Evolutionary conservation across 176 grass and related monocot species (phyloP).

Genomic region (Aegilops longissima): DNA sequence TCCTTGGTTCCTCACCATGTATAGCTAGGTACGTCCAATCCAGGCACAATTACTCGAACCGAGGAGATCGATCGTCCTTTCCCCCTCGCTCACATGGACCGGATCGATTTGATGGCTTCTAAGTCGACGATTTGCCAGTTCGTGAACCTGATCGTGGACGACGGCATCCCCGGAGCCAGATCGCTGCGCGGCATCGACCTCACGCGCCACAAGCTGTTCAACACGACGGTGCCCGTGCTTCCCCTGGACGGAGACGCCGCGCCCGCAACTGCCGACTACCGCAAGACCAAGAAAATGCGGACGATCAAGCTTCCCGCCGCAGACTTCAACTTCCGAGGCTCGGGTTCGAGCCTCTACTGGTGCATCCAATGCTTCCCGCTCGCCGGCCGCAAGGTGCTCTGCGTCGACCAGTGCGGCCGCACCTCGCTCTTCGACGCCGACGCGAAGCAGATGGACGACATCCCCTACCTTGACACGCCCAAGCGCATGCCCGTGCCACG

Average conservation of each 20-base stretch:
- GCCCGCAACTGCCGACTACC: neutral
- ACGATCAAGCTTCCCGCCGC: neutral
- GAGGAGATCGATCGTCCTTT: neutral
- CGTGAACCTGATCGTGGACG: constrained; percentile 8
- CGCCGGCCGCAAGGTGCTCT: neutral
- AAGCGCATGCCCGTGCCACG: neutral
- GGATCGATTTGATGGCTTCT: neutral
- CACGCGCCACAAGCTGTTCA: neutral
- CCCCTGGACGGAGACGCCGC: neutral
- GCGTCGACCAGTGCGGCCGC: neutral
- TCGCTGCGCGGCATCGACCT: constrained; percentile 6
- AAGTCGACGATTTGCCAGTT: neutral
- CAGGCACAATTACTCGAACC: neutral
- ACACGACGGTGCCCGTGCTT: neutral
- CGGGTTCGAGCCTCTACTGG: neutral
- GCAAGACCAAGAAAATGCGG: neutral
- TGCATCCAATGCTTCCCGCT: neutral
- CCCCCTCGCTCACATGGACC: neutral
- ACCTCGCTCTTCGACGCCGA: neutral
- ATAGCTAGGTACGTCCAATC: neutral
- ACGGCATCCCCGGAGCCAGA: neutral
- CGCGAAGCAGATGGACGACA: neutral
- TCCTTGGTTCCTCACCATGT: neutral
- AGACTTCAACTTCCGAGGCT: neutral
- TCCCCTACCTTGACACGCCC: neutral